phyloP scores from a whole-genome alignment of 1,284 basidiomycete species.

The Apiotrichum sp. region DNA sequence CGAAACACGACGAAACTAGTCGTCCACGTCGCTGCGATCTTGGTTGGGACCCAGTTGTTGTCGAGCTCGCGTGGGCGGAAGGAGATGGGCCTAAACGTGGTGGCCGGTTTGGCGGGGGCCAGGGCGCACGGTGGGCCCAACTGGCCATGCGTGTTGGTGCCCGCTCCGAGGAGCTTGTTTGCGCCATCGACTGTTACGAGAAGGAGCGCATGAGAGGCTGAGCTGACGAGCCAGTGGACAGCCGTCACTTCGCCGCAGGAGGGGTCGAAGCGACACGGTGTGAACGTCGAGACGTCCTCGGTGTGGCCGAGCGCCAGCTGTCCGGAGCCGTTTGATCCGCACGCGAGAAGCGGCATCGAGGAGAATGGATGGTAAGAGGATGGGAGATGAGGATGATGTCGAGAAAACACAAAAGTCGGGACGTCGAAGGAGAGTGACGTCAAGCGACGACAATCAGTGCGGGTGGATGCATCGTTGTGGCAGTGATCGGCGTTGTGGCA shows the following conservation, averaged over 20 bases:
- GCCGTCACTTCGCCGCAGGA: slow-evolving; percentile 7
- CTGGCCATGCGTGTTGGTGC: slow-evolving; percentile 42
- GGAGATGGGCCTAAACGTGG: too few relatives aligned
- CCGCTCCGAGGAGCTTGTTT: slow-evolving; percentile 29
- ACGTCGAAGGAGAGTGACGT: too few relatives aligned
- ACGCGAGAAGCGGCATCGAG: slow-evolving; percentile 49
- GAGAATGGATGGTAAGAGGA: too few relatives aligned
- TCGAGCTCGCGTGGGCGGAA: too few relatives aligned
- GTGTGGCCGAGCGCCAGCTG: slow-evolving; percentile 60
- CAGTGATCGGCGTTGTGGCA: too few relatives aligned
- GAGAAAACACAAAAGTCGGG: too few relatives aligned
- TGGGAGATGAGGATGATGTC: too few relatives aligned
- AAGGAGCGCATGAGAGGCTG: slow-evolving; percentile 34
- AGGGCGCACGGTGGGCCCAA: neutral
- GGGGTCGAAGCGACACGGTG: slow-evolving; percentile 46
- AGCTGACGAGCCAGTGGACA: slow-evolving; percentile 32
- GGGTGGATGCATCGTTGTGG: too few relatives aligned
- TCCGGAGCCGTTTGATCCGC: slow-evolving; percentile 70
- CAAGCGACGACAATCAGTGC: too few relatives aligned
- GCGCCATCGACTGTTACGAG: slow-evolving; percentile 14
- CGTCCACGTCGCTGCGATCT: slow-evolving; percentile 68
- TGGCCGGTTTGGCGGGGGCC: too few relatives aligned
- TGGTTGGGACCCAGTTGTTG: slow-evolving; percentile 30
- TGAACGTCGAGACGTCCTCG: slow-evolving; percentile 59
- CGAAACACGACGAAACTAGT: slow-evolving; percentile 60